Base-by-base conservation (phyloP, 2,329 filamentous ascomycete species). In the Ascocoryne sarcoides region DNA sequence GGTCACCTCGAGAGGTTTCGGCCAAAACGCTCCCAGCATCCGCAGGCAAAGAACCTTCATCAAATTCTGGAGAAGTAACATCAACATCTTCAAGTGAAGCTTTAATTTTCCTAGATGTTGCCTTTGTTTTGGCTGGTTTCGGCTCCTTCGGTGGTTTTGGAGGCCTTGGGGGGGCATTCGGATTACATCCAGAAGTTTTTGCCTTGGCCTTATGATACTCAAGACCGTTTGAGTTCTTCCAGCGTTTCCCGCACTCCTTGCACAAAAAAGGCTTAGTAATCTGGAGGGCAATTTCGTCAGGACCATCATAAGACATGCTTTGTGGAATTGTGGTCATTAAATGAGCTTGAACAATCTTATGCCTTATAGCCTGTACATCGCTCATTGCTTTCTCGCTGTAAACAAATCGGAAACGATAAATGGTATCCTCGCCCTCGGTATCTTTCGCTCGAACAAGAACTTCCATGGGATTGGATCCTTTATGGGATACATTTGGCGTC, bases 221-320 rank as follows among this genome's bases (percentile, higher is more conserved):
- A 3, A 61, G 42, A 14, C 59, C 59, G n/a, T 52, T 51, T 7
- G 52, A 42, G 36, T 60, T 59, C 36, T 58, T 60, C 39, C 55
- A 61, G 32, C 49, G 37, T 1, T 45, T 40, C 4, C 42, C 47
- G 37, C 59, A 61, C 10, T 42, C 52, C 2, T 51, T 44, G 36
- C 59, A 61, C 12, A 43, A 43, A 39, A 49, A 61, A 10, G 57
- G 53, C 32, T 55, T 57, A 4, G 33, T 36, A 2, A 43, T 47
- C n/a, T 49, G 44, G 1, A 43, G 10, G 17, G 53, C 35, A 18
- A 42, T 40, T 26, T 51, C 48, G 18, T 44, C 34, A 7, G 44
- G 33, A 12, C 31, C 14, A 10, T 32, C 28, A 36, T 45, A 46
- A 8, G 44, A 32, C 16, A 46, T 42, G 10, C 40, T 44, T 37